Evolutionary conservation across 2,329 filamentous ascomycete genomes (phyloP).

Genomic region (Pyrenophora teres): DNA sequence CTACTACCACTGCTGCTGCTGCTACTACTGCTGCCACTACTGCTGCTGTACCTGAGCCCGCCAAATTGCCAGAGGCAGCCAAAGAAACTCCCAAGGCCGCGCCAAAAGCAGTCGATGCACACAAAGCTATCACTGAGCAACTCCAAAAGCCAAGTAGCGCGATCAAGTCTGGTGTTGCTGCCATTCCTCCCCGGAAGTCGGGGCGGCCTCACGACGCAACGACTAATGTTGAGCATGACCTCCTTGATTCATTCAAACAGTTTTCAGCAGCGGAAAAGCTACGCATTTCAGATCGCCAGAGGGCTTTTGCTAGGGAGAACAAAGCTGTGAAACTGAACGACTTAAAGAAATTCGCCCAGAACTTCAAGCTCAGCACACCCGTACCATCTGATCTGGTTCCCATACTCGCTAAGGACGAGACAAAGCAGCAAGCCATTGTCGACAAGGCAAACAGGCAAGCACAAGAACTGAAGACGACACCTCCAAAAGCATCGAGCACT

Average conservation of each 20-base stretch:
- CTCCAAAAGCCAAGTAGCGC: slow-evolving; percentile 36
- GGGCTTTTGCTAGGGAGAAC: slow-evolving; percentile 66
- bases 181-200: slow-evolving; percentile 44
- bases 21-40: too few relatives aligned
- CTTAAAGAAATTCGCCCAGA: slow-evolving; percentile 90
- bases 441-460: slow-evolving; percentile 81
- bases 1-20: neutral
- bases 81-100: slow-evolving; percentile 22
- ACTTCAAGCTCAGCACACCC: slow-evolving; percentile 91
- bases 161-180: slow-evolving; percentile 35
- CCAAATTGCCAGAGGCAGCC: slow-evolving; percentile 2
- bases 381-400: slow-evolving; percentile 90
- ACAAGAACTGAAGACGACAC: slow-evolving; percentile 55
- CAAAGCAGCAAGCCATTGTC: slow-evolving; percentile 90
- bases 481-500: slow-evolving; percentile 51
- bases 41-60: slow-evolving; percentile 22
- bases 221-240: slow-evolving; percentile 64
- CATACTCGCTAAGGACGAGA: slow-evolving; percentile 95
- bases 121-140: slow-evolving; percentile 31
- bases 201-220: slow-evolving; percentile 58
- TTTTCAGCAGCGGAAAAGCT: slow-evolving; percentile 67
- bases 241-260: slow-evolving; percentile 66
- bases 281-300: slow-evolving; percentile 60
- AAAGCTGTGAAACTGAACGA: slow-evolving; percentile 93
- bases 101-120: slow-evolving; percentile 20